These are phyloP conservation scores for Clarireedia sp. DNA, from an alignment of 2,329 filamentous ascomycete species.

Conservation along the genomic window DNA sequence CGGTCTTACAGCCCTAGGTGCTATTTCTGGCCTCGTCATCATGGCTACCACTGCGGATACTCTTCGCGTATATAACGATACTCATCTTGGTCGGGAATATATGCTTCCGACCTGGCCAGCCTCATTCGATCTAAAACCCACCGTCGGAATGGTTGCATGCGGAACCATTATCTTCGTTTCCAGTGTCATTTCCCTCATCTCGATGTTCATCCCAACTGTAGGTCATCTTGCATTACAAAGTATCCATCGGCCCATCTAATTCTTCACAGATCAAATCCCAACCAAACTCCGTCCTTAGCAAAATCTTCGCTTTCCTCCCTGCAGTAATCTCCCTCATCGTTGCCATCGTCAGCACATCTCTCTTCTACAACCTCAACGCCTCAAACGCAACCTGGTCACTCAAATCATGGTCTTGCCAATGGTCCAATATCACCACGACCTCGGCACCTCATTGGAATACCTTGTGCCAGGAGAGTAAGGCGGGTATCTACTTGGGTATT, in stretches of 20 bases:
- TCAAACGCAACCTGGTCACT: conserved; percentile 46
- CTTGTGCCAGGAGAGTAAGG: conserved; percentile 49
- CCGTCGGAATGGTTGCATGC: conserved; percentile 45
- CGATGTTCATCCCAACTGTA: conserved; percentile 43
- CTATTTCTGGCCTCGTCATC: conserved; percentile 44
- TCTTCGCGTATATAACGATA: conserved; percentile 47
- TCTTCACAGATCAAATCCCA: background rate
- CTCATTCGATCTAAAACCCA: conserved; percentile 49
- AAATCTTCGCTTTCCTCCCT: conserved; percentile 28
- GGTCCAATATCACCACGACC: conserved; percentile 45
- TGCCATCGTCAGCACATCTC: conserved; percentile 44
- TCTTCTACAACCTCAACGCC: conserved; percentile 50
- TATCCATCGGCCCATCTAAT: background rate
- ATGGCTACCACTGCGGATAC: conserved; percentile 48
- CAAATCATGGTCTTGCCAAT: conserved; percentile 56
- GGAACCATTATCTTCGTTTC: conserved; percentile 42
- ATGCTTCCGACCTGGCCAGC: conserved; percentile 50
- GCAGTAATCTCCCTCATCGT: conserved; percentile 38
- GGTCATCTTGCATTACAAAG: conserved; percentile 25
- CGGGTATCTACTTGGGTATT: conserved; percentile 45
- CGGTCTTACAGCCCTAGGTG: conserved; percentile 41
- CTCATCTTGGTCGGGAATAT: conserved; percentile 40
- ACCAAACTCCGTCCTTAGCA: conserved; percentile 23
- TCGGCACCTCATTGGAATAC: conserved; percentile 46
- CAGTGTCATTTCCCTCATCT: conserved; percentile 41